phyloP scores from a whole-genome alignment of 148 eudicot species.

The Vaccinium myrtillus region DNA sequence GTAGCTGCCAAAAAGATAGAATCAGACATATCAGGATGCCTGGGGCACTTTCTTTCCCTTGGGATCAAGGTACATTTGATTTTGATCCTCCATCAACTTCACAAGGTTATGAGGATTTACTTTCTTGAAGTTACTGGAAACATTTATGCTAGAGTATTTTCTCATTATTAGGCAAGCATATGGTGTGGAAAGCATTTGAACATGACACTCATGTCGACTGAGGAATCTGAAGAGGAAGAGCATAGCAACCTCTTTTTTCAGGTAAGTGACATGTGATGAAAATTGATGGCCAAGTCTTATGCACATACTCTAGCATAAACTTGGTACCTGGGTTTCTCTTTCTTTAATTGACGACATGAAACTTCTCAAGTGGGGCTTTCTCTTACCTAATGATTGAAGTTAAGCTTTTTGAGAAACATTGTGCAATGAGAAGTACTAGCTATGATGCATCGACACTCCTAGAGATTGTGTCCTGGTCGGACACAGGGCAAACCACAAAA shows the following conservation, averaged over 20 bases:
- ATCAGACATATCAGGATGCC: slow-evolving; percentile 50
- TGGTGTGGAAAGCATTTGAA: slow-evolving; percentile 92
- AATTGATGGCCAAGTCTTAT: background rate
- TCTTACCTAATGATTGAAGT: background rate
- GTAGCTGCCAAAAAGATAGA: slow-evolving; percentile 59
- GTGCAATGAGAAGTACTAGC: background rate
- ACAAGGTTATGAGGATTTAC: background rate
- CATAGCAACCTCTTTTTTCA: slow-evolving; percentile 61
- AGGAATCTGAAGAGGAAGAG: slow-evolving; percentile 84
- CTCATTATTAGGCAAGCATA: slow-evolving; percentile 53
- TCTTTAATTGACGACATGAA: background rate
- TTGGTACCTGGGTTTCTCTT: background rate
- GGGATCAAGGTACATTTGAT: slow-evolving; percentile 63
- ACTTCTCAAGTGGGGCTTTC: background rate
- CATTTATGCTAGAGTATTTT: slow-evolving; percentile 13
- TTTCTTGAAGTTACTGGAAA: slow-evolving; percentile 6
- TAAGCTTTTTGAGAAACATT: background rate
- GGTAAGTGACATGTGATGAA: slow-evolving; percentile 32
- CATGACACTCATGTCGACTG: slow-evolving; percentile 80
- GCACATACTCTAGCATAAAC: background rate
- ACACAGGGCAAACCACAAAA: no score
- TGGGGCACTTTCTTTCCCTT: slow-evolving; percentile 49
- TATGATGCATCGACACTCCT: no score
- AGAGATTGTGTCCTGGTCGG: no score
- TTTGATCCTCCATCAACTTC: background rate